These are phyloP conservation scores for Spathaspora sp. DNA, from an alignment of 805 yeast genomes.

Conservation along the genomic window DNA sequence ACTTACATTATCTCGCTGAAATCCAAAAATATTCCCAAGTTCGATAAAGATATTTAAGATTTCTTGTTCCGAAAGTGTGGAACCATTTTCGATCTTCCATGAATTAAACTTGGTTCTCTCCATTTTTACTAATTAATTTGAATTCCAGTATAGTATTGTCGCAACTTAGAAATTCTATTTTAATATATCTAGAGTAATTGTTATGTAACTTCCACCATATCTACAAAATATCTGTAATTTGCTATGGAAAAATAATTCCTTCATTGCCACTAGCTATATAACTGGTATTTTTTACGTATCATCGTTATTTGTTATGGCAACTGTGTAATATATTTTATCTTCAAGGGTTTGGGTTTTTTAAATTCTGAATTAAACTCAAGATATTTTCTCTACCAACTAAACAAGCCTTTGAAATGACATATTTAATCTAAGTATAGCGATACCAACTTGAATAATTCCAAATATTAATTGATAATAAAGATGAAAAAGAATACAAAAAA, in stretches of 20 bases:
- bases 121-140: neutral
- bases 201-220: neutral
- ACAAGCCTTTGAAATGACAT: neutral
- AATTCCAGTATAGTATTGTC: neutral
- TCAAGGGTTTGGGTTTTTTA: neutral
- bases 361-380: neutral
- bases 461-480: no score
- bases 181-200: neutral
- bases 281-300: neutral
- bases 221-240: neutral
- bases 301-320: neutral
- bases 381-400: neutral
- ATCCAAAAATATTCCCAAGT: slow-evolving; percentile 68
- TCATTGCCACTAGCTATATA: no score
- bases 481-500: neutral
- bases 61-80: slow-evolving; percentile 34
- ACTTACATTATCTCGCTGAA: slow-evolving; percentile 71
- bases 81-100: slow-evolving; percentile 25
- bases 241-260: neutral
- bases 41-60: slow-evolving; percentile 59
- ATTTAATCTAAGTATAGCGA: no score
- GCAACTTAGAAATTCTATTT: neutral
- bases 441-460: neutral
- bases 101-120: slow-evolving; percentile 8
- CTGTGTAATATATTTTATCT: neutral